Conservation (phyloP, 1,284 basidiomycete genomes). For the Cryptococcus sp. region DNA sequence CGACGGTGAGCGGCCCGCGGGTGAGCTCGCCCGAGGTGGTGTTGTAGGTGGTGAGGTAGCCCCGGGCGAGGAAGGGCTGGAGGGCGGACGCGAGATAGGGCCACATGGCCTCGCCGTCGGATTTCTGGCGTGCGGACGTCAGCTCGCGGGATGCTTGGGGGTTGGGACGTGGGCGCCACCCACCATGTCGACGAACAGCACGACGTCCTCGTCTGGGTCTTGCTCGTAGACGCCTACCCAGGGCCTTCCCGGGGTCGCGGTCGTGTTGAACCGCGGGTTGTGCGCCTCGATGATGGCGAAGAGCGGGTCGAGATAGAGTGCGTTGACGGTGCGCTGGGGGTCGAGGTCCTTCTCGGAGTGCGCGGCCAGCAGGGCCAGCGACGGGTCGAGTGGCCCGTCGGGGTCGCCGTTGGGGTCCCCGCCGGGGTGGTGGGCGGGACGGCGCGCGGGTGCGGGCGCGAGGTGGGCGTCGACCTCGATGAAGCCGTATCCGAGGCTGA, state of each 20-base stretch:
- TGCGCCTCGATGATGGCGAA: slow-evolving; percentile 22
- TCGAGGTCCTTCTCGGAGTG: slow-evolving; percentile 23
- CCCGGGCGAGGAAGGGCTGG: slow-evolving; percentile 24
- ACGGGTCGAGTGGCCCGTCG: not conserved
- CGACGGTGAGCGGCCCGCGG: slow-evolving; percentile 34
- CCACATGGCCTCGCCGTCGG: slow-evolving; percentile 27
- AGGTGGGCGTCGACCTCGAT: slow-evolving; percentile 34
- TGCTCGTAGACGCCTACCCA: slow-evolving; percentile 22
- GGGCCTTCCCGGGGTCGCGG: not conserved
- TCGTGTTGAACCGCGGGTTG: slow-evolving; percentile 5
- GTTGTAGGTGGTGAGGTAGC: slow-evolving; percentile 30
- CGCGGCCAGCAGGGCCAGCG: slow-evolving; percentile 18
- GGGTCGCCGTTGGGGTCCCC: too few relatives aligned
- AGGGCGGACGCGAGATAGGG: slow-evolving; percentile 23
- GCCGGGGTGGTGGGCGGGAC: not conserved
- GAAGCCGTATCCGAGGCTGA: slow-evolving; percentile 24
- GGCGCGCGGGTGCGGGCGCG: not conserved
- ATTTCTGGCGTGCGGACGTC: slow-evolving; percentile 11
- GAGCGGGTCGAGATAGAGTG: slow-evolving; percentile 28
- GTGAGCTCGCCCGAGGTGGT: slow-evolving; percentile 15
- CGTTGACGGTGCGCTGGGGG: slow-evolving; percentile 18
- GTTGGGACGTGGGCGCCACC: slow-evolving; percentile 1
- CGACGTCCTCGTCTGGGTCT: slow-evolving; percentile 22
- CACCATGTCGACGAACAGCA: slow-evolving; percentile 33
- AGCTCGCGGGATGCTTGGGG: too few relatives aligned